Base-by-base conservation (phyloP, 2,329 filamentous ascomycete genomes). In the Apiospora kogelbergensis region DNA sequence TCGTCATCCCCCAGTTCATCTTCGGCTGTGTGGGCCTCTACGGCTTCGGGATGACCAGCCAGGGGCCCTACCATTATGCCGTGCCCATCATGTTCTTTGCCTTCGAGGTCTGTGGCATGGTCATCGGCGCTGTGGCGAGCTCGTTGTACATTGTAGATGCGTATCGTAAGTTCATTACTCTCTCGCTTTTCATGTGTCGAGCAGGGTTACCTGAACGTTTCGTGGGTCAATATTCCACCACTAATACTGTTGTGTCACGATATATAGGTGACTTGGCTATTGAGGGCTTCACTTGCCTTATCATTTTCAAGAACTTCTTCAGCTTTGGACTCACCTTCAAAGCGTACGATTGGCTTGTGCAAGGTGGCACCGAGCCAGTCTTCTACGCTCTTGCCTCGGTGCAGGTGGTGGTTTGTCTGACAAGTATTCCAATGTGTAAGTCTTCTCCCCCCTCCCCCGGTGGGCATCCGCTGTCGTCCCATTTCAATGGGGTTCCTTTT, bases 231-330 rank as follows among this genome's bases (percentile, higher is more conserved):
- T 33, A 4, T 30, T 7, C 48, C 15, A 20, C 9, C 2, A 17
- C 53, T 60, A 60, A 60, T n/a, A 33, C 9, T 37, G 7, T 15
- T 9, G 15, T 45, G 42, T 11, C 30, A 20, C 53, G 3, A 63
- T 44, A 6, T 11, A 44, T 67, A 93, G 91, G 90, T 9, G 91
- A 95, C 71, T 89, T 97, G 68, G 89, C 93, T 0, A 89, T 97
- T 64, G 95, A 98, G 80, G 93, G 90, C 7, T 97, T 97, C 78
- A 97, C 94, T 0, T 93, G 93, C 80, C 88, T 96, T 78, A 87
- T 97, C 72, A 90, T 97, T 67, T 97, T 98, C 85, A 98, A 98
- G 81, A 97, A 98, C 80, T 87, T 98, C 71, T 97, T 98, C 82
- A 93, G 91, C 71, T 98, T 97, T 75, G 89, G 90, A 7, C 83